A percentile compares a stretch with the other conserved stretches of the same genome.
Conservation (phyloP, 192 early-diverging fungal genomes). For the Geranomyces michiganensis region DNA sequence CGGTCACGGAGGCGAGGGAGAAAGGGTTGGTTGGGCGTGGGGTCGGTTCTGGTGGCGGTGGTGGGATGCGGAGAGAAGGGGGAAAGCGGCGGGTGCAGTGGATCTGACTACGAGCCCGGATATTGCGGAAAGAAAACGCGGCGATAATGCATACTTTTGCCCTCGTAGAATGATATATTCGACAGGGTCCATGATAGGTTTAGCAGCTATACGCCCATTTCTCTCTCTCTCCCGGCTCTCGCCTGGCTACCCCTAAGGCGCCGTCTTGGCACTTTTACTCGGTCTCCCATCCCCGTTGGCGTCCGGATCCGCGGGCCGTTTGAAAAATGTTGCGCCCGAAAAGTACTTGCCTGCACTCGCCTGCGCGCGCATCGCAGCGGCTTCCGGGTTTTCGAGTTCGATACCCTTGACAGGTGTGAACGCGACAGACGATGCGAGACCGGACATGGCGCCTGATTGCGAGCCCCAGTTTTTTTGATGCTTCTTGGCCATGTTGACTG, state of each 20-base stretch:
- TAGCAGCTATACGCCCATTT: too few relatives aligned
- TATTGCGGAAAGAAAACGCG: too few relatives aligned
- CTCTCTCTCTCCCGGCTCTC: too few relatives aligned
- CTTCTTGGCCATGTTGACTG: conserved; percentile 35
- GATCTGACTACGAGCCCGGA: too few relatives aligned
- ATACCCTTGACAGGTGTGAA: conserved; percentile 96
- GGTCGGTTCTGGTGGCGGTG: background rate
- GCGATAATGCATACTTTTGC: too few relatives aligned
- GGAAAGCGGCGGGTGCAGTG: background rate
- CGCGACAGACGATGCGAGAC: conserved; percentile 83
- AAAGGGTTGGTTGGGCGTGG: background rate
- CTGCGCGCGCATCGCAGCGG: conserved; percentile 26
- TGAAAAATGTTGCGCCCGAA: conserved; percentile 15
- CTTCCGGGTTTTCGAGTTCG: conserved; percentile 86
- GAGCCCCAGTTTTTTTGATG: conserved; percentile 25
- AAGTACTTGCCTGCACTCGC: conserved; percentile 33
- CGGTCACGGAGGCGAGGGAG: background rate
- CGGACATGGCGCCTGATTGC: conserved; percentile 59
- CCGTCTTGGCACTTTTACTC: too few relatives aligned
- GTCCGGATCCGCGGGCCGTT: background rate
- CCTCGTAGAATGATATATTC: too few relatives aligned
- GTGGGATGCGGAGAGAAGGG: background rate
- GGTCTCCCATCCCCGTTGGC: background rate
- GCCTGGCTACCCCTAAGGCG: too few relatives aligned
- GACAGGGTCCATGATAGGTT: too few relatives aligned